These are phyloP conservation scores for Russula sp. DNA, from an alignment of 768 basidiomycete species.

Conservation along the genomic window DNA sequence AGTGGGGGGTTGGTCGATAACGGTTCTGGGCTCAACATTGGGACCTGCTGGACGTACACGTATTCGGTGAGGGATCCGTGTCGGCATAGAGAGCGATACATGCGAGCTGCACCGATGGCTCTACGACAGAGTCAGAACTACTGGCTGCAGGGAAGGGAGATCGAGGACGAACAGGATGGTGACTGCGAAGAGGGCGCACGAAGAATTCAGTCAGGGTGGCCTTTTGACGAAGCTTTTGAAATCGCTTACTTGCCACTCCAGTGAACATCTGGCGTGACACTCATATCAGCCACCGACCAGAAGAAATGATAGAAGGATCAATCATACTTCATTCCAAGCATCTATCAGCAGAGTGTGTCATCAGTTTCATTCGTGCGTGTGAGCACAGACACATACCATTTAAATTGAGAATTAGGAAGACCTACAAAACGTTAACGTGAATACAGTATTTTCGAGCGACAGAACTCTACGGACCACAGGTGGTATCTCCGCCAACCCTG, in stretches of 20 bases:
- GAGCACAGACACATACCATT: not conserved
- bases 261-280: not conserved
- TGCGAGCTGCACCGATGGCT: slow-evolving; percentile 11
- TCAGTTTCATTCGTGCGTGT: not conserved
- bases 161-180: not conserved
- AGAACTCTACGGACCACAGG: not conserved
- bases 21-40: not conserved
- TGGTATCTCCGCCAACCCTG: not conserved
- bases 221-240: not conserved
- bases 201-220: not conserved
- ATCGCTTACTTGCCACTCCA: not conserved
- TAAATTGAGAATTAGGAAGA: not conserved
- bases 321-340: not conserved
- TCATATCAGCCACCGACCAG: not conserved
- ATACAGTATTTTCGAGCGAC: not conserved
- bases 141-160: not conserved
- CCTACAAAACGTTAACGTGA: not conserved
- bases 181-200: not conserved
- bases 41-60: slow-evolving; percentile 2
- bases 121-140: not conserved
- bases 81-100: not conserved
- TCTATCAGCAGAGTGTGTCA: not conserved
- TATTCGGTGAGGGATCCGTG: slow-evolving; percentile 9
- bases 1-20: not conserved
- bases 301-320: not conserved